Percentiles rank a stretch among this genome's conserved stretches.
Conservation (phyloP, 2,329 filamentous ascomycete genomes). For the Coniochaeta hoffmannii region DNA sequence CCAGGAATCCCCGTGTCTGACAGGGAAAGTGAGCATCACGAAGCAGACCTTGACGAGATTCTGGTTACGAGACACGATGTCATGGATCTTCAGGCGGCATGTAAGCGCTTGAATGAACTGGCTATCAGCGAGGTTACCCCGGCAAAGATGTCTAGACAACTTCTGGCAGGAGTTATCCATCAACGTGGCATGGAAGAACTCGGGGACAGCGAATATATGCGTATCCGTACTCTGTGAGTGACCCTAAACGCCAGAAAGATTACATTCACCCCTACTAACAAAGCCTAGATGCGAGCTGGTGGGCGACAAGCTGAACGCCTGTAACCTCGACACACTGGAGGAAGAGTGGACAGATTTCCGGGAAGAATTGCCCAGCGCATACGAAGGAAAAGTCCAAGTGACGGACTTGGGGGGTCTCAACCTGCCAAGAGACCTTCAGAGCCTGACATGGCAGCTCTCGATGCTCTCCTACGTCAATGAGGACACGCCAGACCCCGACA, state of each 20-base stretch:
- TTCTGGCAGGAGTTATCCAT: background rate
- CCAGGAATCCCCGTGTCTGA: background rate
- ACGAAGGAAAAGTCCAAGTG: background rate
- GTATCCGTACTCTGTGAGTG: background rate
- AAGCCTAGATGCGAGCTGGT: background rate
- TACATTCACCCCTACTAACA: background rate
- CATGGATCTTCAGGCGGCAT: background rate
- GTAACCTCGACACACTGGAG: slow-evolving; percentile 1
- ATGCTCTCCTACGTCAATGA: background rate
- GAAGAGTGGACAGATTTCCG: background rate
- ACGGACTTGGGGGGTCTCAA: background rate
- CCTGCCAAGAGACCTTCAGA: background rate
- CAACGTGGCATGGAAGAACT: background rate
- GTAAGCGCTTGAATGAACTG: background rate
- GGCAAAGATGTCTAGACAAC: background rate
- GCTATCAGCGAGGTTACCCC: background rate
- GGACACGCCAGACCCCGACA: background rate
- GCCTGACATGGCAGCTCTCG: background rate
- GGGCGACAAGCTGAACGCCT: background rate
- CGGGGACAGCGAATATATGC: background rate
- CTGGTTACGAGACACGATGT: background rate
- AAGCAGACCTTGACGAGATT: background rate
- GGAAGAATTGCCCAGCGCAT: background rate
- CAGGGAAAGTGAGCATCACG: background rate
- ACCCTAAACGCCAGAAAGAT: background rate